phyloP scores from a whole-genome alignment of 805 yeast species.

The Yamadazyma philogaea region DNA sequence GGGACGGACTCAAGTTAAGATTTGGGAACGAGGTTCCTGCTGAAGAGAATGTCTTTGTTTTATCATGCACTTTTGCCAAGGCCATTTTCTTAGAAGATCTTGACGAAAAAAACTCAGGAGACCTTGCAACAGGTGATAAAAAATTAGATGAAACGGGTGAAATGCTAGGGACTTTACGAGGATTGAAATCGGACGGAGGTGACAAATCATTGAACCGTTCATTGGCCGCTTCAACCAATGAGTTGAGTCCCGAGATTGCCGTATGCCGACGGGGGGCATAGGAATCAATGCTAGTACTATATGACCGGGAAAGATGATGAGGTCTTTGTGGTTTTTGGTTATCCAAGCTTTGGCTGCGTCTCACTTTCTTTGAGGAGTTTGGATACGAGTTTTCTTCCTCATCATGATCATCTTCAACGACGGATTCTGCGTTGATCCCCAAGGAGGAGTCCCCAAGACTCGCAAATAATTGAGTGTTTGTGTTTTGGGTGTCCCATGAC shows the following conservation, averaged over 20 bases:
- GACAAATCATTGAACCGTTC: constrained; percentile 25
- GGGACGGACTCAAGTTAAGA: constrained; percentile 32
- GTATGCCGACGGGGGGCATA: not conserved
- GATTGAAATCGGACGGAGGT: constrained; percentile 9
- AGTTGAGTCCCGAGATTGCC: constrained; percentile 19
- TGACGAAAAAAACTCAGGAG: not conserved
- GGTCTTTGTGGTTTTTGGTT: not conserved
- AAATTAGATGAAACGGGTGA: constrained; percentile 14
- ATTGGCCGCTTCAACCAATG: constrained; percentile 35
- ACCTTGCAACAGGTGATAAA: constrained; percentile 8
- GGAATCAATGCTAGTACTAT: constrained; percentile 17
- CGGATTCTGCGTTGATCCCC: constrained; percentile 3
- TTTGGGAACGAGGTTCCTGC: constrained; percentile 12
- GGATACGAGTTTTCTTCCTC: not conserved
- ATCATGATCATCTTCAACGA: not conserved
- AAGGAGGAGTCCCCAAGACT: constrained; percentile 15
- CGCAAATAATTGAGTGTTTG: constrained; percentile 14
- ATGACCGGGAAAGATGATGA: constrained; percentile 16
- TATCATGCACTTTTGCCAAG: not conserved
- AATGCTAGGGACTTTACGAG: constrained; percentile 1
- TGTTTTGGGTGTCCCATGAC: constrained; percentile 8
- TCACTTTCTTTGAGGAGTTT: constrained; percentile 7
- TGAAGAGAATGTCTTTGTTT: not conserved
- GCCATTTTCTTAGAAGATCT: constrained; percentile 4
- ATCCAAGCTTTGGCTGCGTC: constrained; percentile 17